These are phyloP conservation scores for Schizonepeta tenuifolia DNA, from an alignment of 257 asterid genomes.

Conservation along the genomic window DNA sequence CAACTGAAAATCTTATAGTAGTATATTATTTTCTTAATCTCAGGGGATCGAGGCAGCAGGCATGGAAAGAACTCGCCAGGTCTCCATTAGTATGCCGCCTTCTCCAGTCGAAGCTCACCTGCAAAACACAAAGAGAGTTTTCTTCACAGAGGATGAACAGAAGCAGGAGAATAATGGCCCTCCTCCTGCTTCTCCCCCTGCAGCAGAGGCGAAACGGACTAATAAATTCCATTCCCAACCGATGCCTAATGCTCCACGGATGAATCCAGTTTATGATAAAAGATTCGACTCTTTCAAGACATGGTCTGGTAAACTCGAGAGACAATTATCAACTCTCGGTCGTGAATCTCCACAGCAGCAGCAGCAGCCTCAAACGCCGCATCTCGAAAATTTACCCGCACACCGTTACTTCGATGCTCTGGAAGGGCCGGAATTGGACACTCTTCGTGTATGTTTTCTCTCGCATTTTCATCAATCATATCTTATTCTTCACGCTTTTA, in stretches of 20 bases:
- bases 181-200: background rate
- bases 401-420: conserved; percentile 85
- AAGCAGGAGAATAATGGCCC: no score
- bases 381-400: conserved; percentile 47
- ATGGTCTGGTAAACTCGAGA: conserved; percentile 78
- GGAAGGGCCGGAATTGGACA: conserved; percentile 87
- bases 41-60: conserved; percentile 55
- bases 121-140: no score
- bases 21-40: background rate
- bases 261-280: conserved; percentile 32
- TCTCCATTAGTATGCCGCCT: conserved; percentile 77
- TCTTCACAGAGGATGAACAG: background rate
- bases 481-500: no score
- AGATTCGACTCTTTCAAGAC: conserved; percentile 82
- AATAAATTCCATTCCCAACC: conserved; percentile 61
- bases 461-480: no score
- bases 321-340: conserved; percentile 59
- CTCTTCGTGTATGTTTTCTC: conserved; percentile 51
- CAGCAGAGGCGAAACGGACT: conserved; percentile 7
- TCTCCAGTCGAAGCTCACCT: conserved; percentile 54
- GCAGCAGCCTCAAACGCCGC: conserved; percentile 37
- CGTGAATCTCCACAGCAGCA: conserved; percentile 38
- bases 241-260: conserved; percentile 36
- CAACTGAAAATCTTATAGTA: background rate
- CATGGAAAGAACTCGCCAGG: conserved; percentile 38